phyloP scores from a whole-genome alignment of 805 yeast genomes.

The Metschnikowia lochheadii region DNA sequence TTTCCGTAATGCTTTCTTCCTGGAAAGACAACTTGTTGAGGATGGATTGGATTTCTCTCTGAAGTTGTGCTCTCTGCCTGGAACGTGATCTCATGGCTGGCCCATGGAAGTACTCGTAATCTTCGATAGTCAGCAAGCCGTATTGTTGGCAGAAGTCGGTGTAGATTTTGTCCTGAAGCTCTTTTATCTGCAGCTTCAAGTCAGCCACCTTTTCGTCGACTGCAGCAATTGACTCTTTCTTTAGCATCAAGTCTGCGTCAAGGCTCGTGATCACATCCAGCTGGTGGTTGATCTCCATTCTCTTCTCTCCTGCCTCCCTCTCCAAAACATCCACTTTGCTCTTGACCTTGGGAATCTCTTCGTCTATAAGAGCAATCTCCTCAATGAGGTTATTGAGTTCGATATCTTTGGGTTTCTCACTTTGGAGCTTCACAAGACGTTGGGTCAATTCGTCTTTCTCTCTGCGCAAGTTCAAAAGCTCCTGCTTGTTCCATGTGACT shows the following conservation, averaged over 20 bases:
- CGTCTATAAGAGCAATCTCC: slow-evolving; percentile 45
- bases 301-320: slow-evolving; percentile 42
- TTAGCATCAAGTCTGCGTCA: slow-evolving; percentile 1
- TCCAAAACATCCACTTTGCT: slow-evolving; percentile 41
- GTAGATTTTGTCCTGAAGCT: slow-evolving; percentile 35
- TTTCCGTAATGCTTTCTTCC: slow-evolving; percentile 51
- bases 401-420: slow-evolving; percentile 48
- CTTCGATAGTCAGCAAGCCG: slow-evolving; percentile 53
- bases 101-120: slow-evolving; percentile 70
- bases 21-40: slow-evolving; percentile 65
- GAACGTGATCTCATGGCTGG: slow-evolving; percentile 50
- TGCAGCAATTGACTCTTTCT: slow-evolving; percentile 13
- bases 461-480: slow-evolving; percentile 49
- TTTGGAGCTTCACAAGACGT: slow-evolving; percentile 48
- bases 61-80: slow-evolving; percentile 57
- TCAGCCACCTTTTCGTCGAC: slow-evolving; percentile 18
- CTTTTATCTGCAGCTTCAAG: slow-evolving; percentile 14
- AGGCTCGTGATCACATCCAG: slow-evolving; percentile 21
- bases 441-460: slow-evolving; percentile 48
- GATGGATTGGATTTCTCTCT: slow-evolving; percentile 57
- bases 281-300: slow-evolving; percentile 40
- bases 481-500: slow-evolving; percentile 73
- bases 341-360: slow-evolving; percentile 42
- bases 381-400: slow-evolving; percentile 54
- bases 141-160: slow-evolving; percentile 50